Evolutionary conservation across 331 rosid genomes (phyloP).

Genomic region (Telfairia occidentalis): DNA sequence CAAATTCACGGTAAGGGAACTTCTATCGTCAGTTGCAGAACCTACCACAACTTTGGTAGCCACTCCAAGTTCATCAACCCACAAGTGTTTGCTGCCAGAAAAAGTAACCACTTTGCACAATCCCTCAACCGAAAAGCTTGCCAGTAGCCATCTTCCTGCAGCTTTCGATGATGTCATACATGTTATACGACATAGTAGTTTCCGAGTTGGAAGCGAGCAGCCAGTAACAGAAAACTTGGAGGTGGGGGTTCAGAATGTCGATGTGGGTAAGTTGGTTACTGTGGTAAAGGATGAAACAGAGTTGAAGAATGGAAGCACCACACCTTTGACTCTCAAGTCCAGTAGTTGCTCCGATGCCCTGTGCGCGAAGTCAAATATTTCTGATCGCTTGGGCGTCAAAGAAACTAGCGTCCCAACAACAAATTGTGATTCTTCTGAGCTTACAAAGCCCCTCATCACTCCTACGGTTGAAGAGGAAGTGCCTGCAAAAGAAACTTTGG

Average conservation of each 20-base stretch:
- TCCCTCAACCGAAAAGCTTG: slow-evolving; percentile 38
- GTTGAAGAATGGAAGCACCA: slow-evolving; percentile 28
- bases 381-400: slow-evolving; percentile 34
- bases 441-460: slow-evolving; percentile 25
- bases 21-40: slow-evolving; percentile 40
- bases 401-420: slow-evolving; percentile 36
- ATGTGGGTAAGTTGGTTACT: slow-evolving; percentile 65
- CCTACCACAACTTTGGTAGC: slow-evolving; percentile 25
- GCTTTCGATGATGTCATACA: slow-evolving; percentile 91
- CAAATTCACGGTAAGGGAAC: slow-evolving; percentile 72
- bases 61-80: slow-evolving; percentile 31
- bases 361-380: slow-evolving; percentile 22
- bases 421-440: slow-evolving; percentile 41
- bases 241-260: slow-evolving; percentile 82
- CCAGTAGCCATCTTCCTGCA: slow-evolving; percentile 56
- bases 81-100: slow-evolving; percentile 39
- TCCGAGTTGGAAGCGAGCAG: slow-evolving; percentile 82
- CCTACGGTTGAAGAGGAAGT: slow-evolving; percentile 49
- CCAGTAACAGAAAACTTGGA: slow-evolving; percentile 66
- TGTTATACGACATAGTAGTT: slow-evolving; percentile 97
- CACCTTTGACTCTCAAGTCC: slow-evolving; percentile 19
- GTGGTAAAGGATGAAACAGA: slow-evolving; percentile 69
- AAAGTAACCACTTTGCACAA: slow-evolving; percentile 22
- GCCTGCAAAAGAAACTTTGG: slow-evolving; percentile 55
- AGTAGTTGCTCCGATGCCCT: slow-evolving; percentile 27